Percentiles rank a stretch among this genome's conserved stretches.
Conservation (phyloP, 2,329 filamentous ascomycete species). For the Podosphaera xanthii region DNA sequence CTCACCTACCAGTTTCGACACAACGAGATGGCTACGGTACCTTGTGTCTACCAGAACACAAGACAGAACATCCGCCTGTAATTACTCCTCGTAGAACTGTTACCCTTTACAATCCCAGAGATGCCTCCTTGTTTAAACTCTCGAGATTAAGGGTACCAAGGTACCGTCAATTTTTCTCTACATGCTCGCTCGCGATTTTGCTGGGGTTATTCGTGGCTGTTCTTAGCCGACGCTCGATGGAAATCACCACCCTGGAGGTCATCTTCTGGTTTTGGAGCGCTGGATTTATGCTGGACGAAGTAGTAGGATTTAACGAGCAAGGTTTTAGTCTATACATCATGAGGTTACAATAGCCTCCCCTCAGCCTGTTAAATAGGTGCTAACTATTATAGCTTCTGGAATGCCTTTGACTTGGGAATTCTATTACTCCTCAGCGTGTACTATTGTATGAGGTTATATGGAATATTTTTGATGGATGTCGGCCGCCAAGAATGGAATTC, state of each 20-base stretch:
- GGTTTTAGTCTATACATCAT: conserved; percentile 92
- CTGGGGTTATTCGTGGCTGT: conserved; percentile 72
- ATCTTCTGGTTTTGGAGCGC: conserved; percentile 97
- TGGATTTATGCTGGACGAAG: conserved; percentile 88
- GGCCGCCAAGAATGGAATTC: conserved; percentile 46
- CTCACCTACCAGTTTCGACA: conserved; percentile 1
- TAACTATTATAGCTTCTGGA: conserved; percentile 49
- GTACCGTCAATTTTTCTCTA: conserved; percentile 78
- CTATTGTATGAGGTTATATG: conserved; percentile 73
- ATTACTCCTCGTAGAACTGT: conserved; percentile 32
- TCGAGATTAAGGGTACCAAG: conserved; percentile 76
- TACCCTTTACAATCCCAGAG: conserved; percentile 69
- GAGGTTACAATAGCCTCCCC: conserved; percentile 19
- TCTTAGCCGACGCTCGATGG: conserved; percentile 47
- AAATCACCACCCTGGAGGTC: conserved; percentile 67
- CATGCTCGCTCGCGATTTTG: conserved; percentile 63
- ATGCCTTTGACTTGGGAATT: conserved; percentile 82
- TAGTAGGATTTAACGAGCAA: conserved; percentile 91
- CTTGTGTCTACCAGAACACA: conserved; percentile 4
- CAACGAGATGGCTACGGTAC: conserved; percentile 19
- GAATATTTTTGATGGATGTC: conserved; percentile 58
- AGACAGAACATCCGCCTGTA: neutral
- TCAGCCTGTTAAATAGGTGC: neutral
- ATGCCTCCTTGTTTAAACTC: conserved; percentile 78
- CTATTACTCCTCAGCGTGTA: conserved; percentile 67